These are phyloP conservation scores for Xerocomus spinulosus DNA, from an alignment of 768 basidiomycete genomes.

Conservation along the genomic window DNA sequence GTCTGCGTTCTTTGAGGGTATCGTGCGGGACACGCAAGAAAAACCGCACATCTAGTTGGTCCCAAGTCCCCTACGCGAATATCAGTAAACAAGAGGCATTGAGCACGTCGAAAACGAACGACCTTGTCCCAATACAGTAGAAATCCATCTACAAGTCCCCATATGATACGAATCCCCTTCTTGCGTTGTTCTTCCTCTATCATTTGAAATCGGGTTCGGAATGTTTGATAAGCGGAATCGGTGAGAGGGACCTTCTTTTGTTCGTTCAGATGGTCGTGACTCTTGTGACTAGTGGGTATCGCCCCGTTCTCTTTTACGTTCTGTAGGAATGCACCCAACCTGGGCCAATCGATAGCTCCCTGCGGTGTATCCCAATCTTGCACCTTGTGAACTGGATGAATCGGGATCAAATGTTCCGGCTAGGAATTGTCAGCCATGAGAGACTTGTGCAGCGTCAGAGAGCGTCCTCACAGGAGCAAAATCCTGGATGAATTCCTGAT, in stretches of 20 bases:
- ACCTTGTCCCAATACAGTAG: conserved; percentile 88
- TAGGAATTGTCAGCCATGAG: conserved; percentile 1
- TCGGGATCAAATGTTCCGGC: conserved; percentile 29
- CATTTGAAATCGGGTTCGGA: conserved; percentile 50
- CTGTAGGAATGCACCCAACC: conserved; percentile 59
- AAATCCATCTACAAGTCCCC: conserved; percentile 92
- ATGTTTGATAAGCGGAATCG: conserved; percentile 39
- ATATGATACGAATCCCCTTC: conserved; percentile 52
- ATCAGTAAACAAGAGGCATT: neutral
- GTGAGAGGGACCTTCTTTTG: conserved; percentile 69
- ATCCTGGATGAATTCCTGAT: conserved; percentile 47
- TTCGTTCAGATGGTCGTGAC: conserved; percentile 91
- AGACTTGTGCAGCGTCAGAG: neutral
- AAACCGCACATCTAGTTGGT: conserved; percentile 71
- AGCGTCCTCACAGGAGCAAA: conserved; percentile 74
- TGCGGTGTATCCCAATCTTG: conserved; percentile 93
- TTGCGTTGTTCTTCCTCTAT: conserved; percentile 39
- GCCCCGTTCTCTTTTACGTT: conserved; percentile 60
- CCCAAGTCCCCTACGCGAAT: conserved; percentile 55
- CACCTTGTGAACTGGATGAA: conserved; percentile 71
- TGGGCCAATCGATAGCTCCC: conserved; percentile 84
- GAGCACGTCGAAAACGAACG: neutral
- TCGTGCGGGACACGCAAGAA: conserved; percentile 82
- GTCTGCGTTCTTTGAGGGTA: conserved; percentile 66
- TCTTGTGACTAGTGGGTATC: conserved; percentile 67